Evolutionary conservation across 176 grass and related monocot genomes (phyloP).

Genomic region (Aegilops umbellulata): DNA sequence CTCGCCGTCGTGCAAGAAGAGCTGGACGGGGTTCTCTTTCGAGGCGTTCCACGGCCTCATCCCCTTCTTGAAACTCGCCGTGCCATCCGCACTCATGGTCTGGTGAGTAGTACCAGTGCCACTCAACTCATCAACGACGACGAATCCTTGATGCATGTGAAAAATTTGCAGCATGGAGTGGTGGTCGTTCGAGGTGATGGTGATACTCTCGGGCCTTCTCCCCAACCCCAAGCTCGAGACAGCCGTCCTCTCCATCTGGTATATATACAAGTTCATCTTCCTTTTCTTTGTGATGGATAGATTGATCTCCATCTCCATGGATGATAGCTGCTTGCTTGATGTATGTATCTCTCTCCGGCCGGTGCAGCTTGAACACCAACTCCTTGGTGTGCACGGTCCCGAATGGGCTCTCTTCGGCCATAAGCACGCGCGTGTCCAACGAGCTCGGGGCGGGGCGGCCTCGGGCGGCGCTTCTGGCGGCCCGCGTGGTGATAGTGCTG

Average conservation of each 20-base stretch:
- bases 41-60: constrained; percentile 29
- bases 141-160: too few relatives aligned
- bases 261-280: background rate
- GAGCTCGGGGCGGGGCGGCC: constrained; percentile 58
- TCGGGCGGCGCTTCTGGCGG: constrained; percentile 37
- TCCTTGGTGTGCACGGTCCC: constrained; percentile 56
- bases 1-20: constrained; percentile 39
- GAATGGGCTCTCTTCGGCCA: constrained; percentile 9
- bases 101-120: constrained; percentile 42
- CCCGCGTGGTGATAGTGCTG: constrained; percentile 42
- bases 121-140: too few relatives aligned
- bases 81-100: constrained; percentile 67
- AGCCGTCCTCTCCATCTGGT: constrained; percentile 44
- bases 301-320: background rate
- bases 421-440: constrained; percentile 71
- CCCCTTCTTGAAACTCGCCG: background rate
- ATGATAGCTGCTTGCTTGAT: background rate
- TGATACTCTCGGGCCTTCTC: background rate
- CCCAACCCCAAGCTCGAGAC: background rate
- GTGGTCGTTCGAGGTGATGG: background rate
- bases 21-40: constrained; percentile 50
- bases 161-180: constrained; percentile 33
- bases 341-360: background rate
- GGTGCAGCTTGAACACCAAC: constrained; percentile 54
- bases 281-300: background rate